A percentile compares a stretch with the other conserved stretches of the same genome.
Conservation (phyloP, 257 asterid genomes). For the Nicotiana tabacum region DNA sequence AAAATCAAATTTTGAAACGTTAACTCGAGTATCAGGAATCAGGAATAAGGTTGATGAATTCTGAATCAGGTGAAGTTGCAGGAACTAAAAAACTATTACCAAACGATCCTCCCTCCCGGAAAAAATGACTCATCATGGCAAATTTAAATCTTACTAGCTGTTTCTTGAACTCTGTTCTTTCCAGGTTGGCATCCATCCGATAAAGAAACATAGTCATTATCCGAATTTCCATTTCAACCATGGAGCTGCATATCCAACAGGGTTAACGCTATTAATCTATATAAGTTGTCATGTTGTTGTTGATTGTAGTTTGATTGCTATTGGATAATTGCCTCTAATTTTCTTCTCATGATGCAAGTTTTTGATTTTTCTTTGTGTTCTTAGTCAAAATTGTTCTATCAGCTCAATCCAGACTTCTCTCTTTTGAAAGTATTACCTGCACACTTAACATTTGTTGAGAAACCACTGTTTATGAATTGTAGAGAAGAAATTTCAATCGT, state of each 20-base stretch:
- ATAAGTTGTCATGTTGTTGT: background rate
- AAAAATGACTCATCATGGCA: constrained; percentile 29
- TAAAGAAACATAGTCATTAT: constrained; percentile 30
- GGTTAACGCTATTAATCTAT: background rate
- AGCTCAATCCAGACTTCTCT: background rate
- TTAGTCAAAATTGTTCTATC: background rate
- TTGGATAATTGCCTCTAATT: background rate
- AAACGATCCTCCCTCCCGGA: constrained; percentile 25
- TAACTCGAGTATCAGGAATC: constrained; percentile 43
- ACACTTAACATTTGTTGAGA: background rate
- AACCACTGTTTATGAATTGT: background rate
- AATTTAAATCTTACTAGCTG: constrained; percentile 21
- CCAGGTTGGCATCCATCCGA: constrained; percentile 19
- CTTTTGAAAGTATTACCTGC: background rate
- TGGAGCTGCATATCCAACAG: constrained; percentile 13
- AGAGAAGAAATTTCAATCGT: background rate
- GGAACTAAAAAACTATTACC: constrained; percentile 47
- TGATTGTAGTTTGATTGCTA: background rate
- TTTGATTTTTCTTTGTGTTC: background rate
- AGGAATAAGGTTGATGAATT: constrained; percentile 49
- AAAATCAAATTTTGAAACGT: constrained; percentile 33
- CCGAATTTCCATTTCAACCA: constrained; percentile 23
- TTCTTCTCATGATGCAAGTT: background rate
- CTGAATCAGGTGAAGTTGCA: constrained; percentile 90
- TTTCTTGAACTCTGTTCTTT: constrained; percentile 23